Conservation (phyloP, 2,329 filamentous ascomycete species). For the Calycina herbarum region DNA sequence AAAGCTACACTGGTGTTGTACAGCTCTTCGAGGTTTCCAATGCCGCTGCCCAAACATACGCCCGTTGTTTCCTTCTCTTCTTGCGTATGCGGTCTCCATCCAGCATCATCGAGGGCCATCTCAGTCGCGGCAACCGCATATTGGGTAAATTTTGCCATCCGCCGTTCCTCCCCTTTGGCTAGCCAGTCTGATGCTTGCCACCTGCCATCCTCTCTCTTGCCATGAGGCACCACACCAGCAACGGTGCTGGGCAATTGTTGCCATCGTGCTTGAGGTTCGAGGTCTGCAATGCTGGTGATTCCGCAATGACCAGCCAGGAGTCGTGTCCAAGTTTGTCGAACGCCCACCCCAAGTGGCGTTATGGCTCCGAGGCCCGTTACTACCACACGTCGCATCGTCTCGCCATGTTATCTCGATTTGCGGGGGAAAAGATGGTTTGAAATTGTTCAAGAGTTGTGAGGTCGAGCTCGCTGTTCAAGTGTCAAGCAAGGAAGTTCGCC, state of each 20-base stretch:
- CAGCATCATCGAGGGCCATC: constrained; percentile 82
- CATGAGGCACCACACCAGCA: constrained; percentile 75
- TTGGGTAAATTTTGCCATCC: constrained; percentile 89
- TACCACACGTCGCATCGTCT: constrained; percentile 65
- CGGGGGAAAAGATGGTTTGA: neutral
- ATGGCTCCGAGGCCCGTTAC: constrained; percentile 81
- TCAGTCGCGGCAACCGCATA: constrained; percentile 85
- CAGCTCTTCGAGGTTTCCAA: constrained; percentile 89
- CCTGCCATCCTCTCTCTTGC: constrained; percentile 43
- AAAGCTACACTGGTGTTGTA: constrained; percentile 81
- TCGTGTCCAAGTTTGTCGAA: constrained; percentile 75
- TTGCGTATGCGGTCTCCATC: constrained; percentile 56
- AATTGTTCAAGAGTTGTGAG: neutral
- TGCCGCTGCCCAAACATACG: constrained; percentile 91
- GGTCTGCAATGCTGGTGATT: constrained; percentile 69
- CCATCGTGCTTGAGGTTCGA: constrained; percentile 53
- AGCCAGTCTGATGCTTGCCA: constrained; percentile 59
- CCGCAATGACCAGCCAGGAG: constrained; percentile 79
- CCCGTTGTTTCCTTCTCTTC: constrained; percentile 76
- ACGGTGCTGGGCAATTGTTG: constrained; percentile 77
- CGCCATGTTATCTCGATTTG: constrained; percentile 25
- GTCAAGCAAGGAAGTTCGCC: neutral
- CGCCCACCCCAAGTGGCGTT: constrained; percentile 79
- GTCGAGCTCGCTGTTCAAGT: neutral
- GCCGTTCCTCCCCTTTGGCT: constrained; percentile 57